These are phyloP conservation scores for Metschnikowia lachancei DNA, from an alignment of 805 yeast species.

Conservation along the genomic window DNA sequence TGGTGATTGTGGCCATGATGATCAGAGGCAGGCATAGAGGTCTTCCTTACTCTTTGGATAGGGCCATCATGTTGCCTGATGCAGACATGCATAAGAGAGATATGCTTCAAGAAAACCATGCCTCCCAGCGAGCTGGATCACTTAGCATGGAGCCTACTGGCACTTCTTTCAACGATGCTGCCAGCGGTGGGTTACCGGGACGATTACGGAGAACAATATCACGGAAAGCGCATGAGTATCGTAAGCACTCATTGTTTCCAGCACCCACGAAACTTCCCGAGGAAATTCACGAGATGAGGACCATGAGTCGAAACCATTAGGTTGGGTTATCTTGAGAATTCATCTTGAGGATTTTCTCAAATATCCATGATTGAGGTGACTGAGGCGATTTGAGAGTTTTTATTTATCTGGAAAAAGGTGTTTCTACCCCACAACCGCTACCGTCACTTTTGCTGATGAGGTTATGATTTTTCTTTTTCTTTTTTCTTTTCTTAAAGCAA, in stretches of 20 bases:
- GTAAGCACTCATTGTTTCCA: constrained; percentile 19
- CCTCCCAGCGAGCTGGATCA: constrained; percentile 27
- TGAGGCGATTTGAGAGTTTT: no score
- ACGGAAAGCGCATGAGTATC: constrained; percentile 15
- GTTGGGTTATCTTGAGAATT: no score
- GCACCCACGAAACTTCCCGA: constrained; percentile 20
- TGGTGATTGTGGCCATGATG: constrained; percentile 85
- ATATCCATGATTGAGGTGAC: no score
- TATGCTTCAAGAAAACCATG: constrained; percentile 54
- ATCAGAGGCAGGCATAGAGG: constrained; percentile 97
- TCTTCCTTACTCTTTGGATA: constrained; percentile 85
- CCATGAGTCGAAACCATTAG: constrained; percentile 1
- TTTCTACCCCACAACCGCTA: no score
- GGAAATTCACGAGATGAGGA: constrained; percentile 13
- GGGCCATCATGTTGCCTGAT: constrained; percentile 86
- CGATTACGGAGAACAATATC: constrained; percentile 13
- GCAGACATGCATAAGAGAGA: constrained; percentile 63
- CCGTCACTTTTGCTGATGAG: no score
- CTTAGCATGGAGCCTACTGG: constrained; percentile 16
- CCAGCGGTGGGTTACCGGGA: constrained; percentile 13
- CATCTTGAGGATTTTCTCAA: no score
- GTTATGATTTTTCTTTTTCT: no score
- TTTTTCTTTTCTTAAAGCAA: no score
- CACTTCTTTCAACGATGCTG: constrained; percentile 11
- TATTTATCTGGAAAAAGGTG: no score